Conservation (phyloP, 176 grass and related monocot genomes). For the Echinochloa phyllopogon region DNA sequence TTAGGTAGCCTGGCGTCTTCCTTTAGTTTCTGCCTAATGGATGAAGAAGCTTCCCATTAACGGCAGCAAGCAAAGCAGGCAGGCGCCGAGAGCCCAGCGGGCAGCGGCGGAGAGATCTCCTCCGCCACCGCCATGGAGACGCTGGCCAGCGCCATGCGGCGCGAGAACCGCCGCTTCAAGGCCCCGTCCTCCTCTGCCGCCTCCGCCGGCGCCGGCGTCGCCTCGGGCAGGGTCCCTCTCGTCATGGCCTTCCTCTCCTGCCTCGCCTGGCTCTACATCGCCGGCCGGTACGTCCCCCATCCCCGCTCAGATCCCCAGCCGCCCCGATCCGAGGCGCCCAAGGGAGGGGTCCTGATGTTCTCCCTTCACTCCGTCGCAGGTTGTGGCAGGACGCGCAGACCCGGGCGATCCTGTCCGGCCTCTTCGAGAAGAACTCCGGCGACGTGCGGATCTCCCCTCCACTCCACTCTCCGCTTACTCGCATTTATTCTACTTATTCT, state of each 20-base stretch:
- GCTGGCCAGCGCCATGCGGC: constrained; percentile 77
- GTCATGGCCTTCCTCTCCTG: constrained; percentile 96
- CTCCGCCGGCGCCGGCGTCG: neutral
- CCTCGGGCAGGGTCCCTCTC: constrained; percentile 60
- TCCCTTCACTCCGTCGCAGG: constrained; percentile 40
- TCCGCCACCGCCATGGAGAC: constrained; percentile 57
- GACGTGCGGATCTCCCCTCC: constrained; percentile 65
- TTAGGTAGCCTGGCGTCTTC: neutral
- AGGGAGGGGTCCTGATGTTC: neutral
- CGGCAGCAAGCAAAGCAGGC: neutral
- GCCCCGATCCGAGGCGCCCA: neutral
- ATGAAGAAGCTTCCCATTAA: neutral
- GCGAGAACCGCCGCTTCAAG: constrained; percentile 69
- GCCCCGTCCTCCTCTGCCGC: constrained; percentile 18
- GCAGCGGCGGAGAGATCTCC: constrained; percentile 50
- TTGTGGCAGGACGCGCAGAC: constrained; percentile 97
- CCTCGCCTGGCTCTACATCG: constrained; percentile 97
- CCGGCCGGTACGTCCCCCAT: constrained; percentile 57
- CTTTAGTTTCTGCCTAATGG: neutral
- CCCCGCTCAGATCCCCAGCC: constrained; percentile 29
- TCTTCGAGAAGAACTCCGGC: constrained; percentile 78
- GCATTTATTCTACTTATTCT: neutral
- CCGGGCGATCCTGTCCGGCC: constrained; percentile 71
- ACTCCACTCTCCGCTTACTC: neutral
- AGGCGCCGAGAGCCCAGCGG: constrained; percentile 13